Conservation (phyloP, 257 asterid genomes). For the Nicotiana undulata region DNA sequence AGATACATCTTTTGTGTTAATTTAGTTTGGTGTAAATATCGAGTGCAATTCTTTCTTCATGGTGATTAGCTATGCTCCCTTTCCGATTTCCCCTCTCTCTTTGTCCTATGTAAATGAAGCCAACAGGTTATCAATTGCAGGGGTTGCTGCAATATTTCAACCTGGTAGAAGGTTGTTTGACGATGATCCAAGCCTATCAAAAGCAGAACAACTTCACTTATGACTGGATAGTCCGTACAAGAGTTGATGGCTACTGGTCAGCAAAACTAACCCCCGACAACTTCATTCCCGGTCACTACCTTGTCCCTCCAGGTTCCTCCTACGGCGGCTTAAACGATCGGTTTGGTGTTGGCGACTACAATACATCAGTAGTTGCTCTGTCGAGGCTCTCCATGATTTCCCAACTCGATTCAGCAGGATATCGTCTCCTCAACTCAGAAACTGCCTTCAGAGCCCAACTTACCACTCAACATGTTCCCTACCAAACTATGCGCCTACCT, state of each 20-base stretch:
- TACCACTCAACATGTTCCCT: slow-evolving; percentile 36
- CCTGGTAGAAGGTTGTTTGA: slow-evolving; percentile 82
- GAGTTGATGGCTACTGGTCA: slow-evolving; percentile 94
- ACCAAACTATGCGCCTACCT: slow-evolving; percentile 36
- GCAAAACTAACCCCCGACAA: slow-evolving; percentile 41
- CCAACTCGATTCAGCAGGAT: slow-evolving; percentile 53
- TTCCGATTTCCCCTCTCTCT: not conserved
- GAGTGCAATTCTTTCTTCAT: not conserved
- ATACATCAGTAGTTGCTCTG: slow-evolving; percentile 72
- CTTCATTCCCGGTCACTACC: slow-evolving; percentile 58
- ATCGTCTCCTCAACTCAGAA: slow-evolving; percentile 73
- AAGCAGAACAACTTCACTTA: slow-evolving; percentile 65
- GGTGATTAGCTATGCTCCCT: not conserved
- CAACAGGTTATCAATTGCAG: slow-evolving; percentile 17
- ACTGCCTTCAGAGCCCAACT: slow-evolving; percentile 78
- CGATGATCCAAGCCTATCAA: slow-evolving; percentile 60
- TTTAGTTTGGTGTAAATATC: not conserved
- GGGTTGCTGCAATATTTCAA: slow-evolving; percentile 83
- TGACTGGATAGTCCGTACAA: slow-evolving; percentile 81
- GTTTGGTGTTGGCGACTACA: slow-evolving; percentile 69
- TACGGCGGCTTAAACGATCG: slow-evolving; percentile 86
- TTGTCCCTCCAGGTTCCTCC: slow-evolving; percentile 86
- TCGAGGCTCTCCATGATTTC: slow-evolving; percentile 70
- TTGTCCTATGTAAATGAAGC: not conserved
- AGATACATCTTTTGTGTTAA: not conserved